A percentile compares a stretch with the other conserved stretches of the same genome.
phyloP scores from a whole-genome alignment of 2,329 filamentous ascomycete genomes.

The Lomentospora prolificans region DNA sequence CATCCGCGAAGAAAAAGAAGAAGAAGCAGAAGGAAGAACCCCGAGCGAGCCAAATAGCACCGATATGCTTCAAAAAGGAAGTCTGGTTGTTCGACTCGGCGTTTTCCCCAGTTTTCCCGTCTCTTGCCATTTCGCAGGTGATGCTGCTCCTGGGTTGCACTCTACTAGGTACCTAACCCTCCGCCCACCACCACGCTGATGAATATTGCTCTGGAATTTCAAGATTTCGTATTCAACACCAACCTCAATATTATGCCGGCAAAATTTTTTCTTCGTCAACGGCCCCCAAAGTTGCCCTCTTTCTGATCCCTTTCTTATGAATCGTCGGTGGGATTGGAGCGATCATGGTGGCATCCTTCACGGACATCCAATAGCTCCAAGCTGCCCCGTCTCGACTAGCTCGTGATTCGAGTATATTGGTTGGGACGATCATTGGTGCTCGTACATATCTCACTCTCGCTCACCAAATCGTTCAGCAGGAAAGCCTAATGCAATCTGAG shows the following conservation, averaged over 20 bases:
- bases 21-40: no score
- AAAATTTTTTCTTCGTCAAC: neutral
- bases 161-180: neutral
- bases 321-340: no score
- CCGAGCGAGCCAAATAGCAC: no score
- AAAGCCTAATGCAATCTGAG: neutral
- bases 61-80: no score
- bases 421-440: neutral
- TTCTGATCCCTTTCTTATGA: no score
- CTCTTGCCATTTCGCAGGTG: no score
- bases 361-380: neutral
- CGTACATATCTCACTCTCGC: neutral
- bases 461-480: neutral
- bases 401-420: neutral
- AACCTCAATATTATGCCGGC: neutral
- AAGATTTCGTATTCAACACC: neutral
- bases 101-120: no score
- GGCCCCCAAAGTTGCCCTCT: neutral
- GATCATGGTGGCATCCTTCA: no score
- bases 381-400: neutral
- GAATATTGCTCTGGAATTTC: neutral
- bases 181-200: neutral
- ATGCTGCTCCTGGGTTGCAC: no score
- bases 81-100: no score
- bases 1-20: no score